A percentile compares a stretch with the other conserved stretches of the same genome.
Conservation (phyloP, 192 early-diverging fungal genomes). For the Rhizophagus sp. region DNA sequence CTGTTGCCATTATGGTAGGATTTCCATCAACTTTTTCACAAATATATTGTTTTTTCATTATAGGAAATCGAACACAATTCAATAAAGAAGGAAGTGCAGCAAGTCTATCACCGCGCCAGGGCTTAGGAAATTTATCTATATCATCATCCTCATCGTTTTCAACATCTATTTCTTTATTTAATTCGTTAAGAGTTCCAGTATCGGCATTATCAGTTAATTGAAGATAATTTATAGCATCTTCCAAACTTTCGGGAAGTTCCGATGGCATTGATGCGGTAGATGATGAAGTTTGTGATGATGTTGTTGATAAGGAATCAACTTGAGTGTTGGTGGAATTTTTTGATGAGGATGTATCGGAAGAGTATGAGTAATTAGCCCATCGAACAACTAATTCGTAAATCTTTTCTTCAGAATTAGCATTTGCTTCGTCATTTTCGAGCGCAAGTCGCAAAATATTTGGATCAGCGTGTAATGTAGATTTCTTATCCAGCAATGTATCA, state of each 20-base stretch:
- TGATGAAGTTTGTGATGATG: neutral
- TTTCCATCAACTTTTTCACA: constrained; percentile 29
- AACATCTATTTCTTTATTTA: constrained; percentile 2
- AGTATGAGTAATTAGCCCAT: constrained; percentile 31
- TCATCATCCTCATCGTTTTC: neutral
- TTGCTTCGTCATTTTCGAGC: constrained; percentile 36
- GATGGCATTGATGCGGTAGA: constrained; percentile 26
- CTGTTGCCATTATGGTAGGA: constrained; percentile 12
- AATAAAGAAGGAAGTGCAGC: constrained; percentile 33
- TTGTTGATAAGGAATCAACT: neutral
- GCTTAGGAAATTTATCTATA: constrained; percentile 16
- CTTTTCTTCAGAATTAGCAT: constrained; percentile 32
- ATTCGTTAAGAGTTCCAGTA: neutral
- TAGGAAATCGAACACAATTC: constrained; percentile 40
- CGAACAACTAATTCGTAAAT: constrained; percentile 34
- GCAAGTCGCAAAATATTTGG: constrained; percentile 31
- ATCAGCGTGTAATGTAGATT: constrained; percentile 32
- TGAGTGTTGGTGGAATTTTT: neutral
- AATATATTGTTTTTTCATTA: constrained; percentile 37
- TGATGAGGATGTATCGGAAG: neutral
- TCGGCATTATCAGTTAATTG: neutral
- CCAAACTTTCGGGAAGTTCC: constrained; percentile 3
- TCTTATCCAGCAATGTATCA: constrained; percentile 25
- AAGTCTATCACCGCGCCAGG: constrained; percentile 24
- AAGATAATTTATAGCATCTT: neutral